Base-by-base conservation (phyloP, 768 basidiomycete genomes). In the Termitomyces sp. region DNA sequence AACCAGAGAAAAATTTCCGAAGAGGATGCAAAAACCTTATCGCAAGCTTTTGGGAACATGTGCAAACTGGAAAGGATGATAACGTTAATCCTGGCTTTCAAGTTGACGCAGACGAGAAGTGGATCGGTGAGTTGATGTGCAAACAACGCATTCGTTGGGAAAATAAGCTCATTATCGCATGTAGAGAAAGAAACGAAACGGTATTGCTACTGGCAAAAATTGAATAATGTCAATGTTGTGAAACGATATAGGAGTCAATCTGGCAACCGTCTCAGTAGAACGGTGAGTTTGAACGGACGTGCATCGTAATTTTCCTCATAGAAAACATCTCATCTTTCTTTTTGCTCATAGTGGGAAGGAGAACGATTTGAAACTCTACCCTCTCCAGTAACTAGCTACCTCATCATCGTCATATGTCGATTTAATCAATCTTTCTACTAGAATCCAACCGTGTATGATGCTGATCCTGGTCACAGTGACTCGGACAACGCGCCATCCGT, bases 11-110 rank as follows among this genome's bases (percentile, higher is more conserved):
- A 5, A 88, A 91, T 67, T 76, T 91, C 17, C 40, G n/a, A 12
- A 62, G 67, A 38, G 74, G 78, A 37, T 91, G 89, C 67, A 69
- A 79, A 15, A 78, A 83, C 29, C 75, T 91, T 11, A 70, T 89
- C n/a, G 59, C 69, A 17, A 85, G 83, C 63, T 91, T 91, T 68
- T 88, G 86, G 86, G 66, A 72, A 5, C 77, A 87, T 56, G 46
- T 17, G 9, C 14, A 20, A 25, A 63, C 90, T 20, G 86, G 87
- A 1, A 69, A 69, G 17, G 85, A 89, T 60, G 69, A 87, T 53
- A 46, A 77, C 0, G 84, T 87, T 64, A 86, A 85, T 70, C 60
- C 78, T 36, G 86, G 85, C 12, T 72, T 80, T 46, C 72, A 70
- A 14, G 68, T 80, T 8, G 43, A 67, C 25, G 82, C 88, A 12